Conservation (phyloP, 164 flowering plant genomes). For the Liquidambar formosana region DNA sequence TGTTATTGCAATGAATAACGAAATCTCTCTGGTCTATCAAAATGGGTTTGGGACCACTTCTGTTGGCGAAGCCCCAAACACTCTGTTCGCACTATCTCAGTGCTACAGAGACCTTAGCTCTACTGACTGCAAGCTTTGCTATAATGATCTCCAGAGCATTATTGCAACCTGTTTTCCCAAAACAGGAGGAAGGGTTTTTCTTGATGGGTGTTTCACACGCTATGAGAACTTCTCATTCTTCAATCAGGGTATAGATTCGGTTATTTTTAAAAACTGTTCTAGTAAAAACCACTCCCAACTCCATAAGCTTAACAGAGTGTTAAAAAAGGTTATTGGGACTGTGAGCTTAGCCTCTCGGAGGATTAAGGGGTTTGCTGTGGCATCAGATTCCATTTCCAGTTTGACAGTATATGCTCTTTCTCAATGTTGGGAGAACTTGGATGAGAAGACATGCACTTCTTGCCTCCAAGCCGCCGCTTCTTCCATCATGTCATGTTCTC, state of each 20-base stretch:
- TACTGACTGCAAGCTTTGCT: constrained; percentile 21
- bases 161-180: constrained; percentile 15
- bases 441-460: constrained; percentile 14
- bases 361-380: constrained; percentile 13
- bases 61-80: constrained; percentile 9
- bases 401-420: constrained; percentile 13
- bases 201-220: constrained; percentile 18
- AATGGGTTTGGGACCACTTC: constrained; percentile 15
- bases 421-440: constrained; percentile 23
- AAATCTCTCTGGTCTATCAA: constrained; percentile 5
- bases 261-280: constrained; percentile 1
- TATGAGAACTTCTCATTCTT: constrained; percentile 19
- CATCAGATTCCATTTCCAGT: constrained; percentile 5
- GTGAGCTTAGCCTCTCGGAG: constrained; percentile 11
- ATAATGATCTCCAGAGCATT: constrained; percentile 8
- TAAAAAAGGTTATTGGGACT: constrained; percentile 6
- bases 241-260: constrained; percentile 7
- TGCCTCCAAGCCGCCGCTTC: constrained; percentile 19
- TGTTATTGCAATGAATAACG: constrained; percentile 15
- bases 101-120: constrained; percentile 23
- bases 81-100: constrained; percentile 19
- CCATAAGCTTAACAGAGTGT: background rate
- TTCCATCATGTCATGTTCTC: constrained; percentile 17
- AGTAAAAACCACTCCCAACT: background rate
- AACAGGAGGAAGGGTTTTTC: constrained; percentile 11